phyloP scores from a whole-genome alignment of 2,329 filamentous ascomycete genomes.

The Pseudohalonectria lignicola region DNA sequence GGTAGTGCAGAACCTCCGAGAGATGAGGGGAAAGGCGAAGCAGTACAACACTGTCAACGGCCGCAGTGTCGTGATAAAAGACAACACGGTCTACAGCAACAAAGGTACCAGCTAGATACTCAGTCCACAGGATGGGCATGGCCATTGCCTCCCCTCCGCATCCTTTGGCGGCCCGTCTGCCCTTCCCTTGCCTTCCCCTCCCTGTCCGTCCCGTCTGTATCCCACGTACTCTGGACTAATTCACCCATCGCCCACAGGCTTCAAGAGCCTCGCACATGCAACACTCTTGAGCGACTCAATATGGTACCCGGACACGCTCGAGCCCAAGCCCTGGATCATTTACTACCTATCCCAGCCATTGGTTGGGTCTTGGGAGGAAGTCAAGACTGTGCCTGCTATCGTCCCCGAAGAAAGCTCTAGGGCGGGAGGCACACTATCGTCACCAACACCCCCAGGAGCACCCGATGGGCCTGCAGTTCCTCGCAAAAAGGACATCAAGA shows the following conservation, averaged over 20 bases:
- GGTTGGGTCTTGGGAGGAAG: slow-evolving; percentile 71
- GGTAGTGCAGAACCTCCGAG: slow-evolving; percentile 55
- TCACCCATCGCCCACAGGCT: slow-evolving; percentile 54
- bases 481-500: slow-evolving; percentile 82
- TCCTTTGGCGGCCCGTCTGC: not conserved
- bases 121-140: no score
- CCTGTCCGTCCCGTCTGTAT: no score
- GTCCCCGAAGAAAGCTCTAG: slow-evolving; percentile 28
- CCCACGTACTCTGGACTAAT: no score
- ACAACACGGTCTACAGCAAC: slow-evolving; percentile 86
- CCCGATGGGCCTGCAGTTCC: slow-evolving; percentile 34
- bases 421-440: slow-evolving; percentile 5
- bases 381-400: slow-evolving; percentile 57
- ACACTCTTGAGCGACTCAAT: slow-evolving; percentile 74
- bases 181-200: no score
- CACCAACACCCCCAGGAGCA: no score
- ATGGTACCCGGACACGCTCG: slow-evolving; percentile 82
- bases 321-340: slow-evolving; percentile 87
- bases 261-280: slow-evolving; percentile 83
- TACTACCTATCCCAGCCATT: slow-evolving; percentile 92
- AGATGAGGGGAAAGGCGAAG: slow-evolving; percentile 85
- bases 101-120: slow-evolving; percentile 58
- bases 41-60: slow-evolving; percentile 91
- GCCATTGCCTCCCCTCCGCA: not conserved
- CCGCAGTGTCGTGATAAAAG: slow-evolving; percentile 87